Percentiles rank a stretch among this genome's conserved stretches.
phyloP scores from a whole-genome alignment of 73 alveolate genomes.

The Symbiodinium pilosum region DNA sequence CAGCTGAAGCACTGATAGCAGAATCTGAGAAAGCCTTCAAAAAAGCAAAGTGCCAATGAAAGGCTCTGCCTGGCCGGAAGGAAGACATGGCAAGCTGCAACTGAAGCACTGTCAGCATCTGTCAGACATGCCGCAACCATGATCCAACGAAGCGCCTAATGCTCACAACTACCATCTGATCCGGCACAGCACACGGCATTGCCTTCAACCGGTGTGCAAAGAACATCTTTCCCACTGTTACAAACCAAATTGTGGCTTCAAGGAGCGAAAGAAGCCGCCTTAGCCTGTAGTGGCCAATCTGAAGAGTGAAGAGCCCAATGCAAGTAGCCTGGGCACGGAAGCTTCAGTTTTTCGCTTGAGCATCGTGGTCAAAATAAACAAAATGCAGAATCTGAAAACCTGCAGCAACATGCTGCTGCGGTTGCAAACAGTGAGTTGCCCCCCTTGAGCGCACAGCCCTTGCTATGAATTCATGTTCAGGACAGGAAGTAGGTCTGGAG shows the following conservation, averaged over 20 bases:
- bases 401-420: too few relatives aligned
- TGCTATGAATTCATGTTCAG: too few relatives aligned
- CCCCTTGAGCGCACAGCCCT: too few relatives aligned
- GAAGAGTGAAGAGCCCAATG: constrained; percentile 90
- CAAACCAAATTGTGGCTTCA: too few relatives aligned
- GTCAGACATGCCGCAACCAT: neutral
- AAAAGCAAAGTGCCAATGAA: constrained; percentile 83
- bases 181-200: too few relatives aligned
- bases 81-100: neutral
- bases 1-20: constrained; percentile 68
- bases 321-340: constrained; percentile 63
- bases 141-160: neutral
- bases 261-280: constrained; percentile 43
- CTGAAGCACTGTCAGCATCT: neutral
- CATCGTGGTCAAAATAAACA: too few relatives aligned
- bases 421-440: too few relatives aligned
- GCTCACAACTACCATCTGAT: neutral
- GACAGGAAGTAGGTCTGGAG: too few relatives aligned
- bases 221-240: neutral
- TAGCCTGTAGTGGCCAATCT: constrained; percentile 80
- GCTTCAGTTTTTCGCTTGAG: too few relatives aligned
- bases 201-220: neutral
- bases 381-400: too few relatives aligned
- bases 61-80: constrained; percentile 48
- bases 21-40: constrained; percentile 91